A percentile compares a stretch with the other conserved stretches of the same genome.
phyloP scores from a whole-genome alignment of 1,284 basidiomycete genomes.

The Irpex rosettiformis region DNA sequence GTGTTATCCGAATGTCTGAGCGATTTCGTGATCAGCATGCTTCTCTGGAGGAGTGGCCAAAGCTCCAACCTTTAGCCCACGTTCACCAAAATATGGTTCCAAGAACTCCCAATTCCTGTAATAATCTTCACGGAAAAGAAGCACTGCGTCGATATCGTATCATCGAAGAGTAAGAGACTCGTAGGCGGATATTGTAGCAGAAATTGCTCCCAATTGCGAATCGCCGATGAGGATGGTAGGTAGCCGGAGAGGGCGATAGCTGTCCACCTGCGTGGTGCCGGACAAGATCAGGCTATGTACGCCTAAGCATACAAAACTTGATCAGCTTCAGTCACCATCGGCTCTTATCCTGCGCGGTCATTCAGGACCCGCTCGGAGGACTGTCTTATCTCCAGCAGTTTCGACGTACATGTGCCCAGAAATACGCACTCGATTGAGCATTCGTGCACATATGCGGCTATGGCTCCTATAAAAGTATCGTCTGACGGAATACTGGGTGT shows the following conservation, averaged over 20 bases:
- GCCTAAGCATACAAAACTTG: constrained; percentile 56
- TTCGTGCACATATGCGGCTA: constrained; percentile 59
- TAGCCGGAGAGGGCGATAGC: constrained; percentile 81
- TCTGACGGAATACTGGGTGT: constrained; percentile 48
- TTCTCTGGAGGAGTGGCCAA: constrained; percentile 61
- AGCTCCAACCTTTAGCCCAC: constrained; percentile 58
- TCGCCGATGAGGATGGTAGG: constrained; percentile 90
- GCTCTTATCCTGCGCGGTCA: too few relatives aligned
- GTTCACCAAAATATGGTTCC: constrained; percentile 71
- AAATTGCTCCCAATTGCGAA: constrained; percentile 90
- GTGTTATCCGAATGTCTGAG: too few relatives aligned
- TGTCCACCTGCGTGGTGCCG: constrained; percentile 84
- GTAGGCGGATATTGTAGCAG: constrained; percentile 90
- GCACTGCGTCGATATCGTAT: constrained; percentile 84
- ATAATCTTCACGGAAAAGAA: constrained; percentile 86
- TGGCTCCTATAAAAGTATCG: constrained; percentile 63
- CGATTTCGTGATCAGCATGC: constrained; percentile 38
- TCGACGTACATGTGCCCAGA: constrained; percentile 80
- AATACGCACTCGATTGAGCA: constrained; percentile 37
- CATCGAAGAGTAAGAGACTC: constrained; percentile 90
- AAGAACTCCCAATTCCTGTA: constrained; percentile 89
- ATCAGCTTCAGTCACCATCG: too few relatives aligned
- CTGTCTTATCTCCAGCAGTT: constrained; percentile 84
- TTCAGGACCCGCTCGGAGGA: too few relatives aligned
- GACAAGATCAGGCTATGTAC: constrained; percentile 90